Evolutionary conservation across 345 rosid genomes (phyloP).

Genomic region (Litchi chinensis): DNA sequence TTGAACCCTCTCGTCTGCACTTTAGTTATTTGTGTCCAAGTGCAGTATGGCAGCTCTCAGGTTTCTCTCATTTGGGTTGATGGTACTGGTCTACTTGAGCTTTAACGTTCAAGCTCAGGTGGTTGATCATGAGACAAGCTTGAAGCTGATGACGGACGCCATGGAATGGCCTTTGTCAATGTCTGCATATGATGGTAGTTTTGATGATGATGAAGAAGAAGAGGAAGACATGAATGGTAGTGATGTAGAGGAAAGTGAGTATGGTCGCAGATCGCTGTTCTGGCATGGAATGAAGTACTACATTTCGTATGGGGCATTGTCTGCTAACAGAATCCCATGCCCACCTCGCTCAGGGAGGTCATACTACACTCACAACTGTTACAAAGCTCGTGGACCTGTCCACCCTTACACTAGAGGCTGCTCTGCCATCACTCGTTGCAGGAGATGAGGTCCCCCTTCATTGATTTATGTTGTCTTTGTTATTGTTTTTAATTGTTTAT

Average conservation of each 20-base stretch:
- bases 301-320: slow-evolving; percentile 87
- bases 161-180: slow-evolving; percentile 63
- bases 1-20: background rate
- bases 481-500: slow-evolving; percentile 3
- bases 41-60: slow-evolving; percentile 9
- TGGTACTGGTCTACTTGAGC: slow-evolving; percentile 7
- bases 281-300: slow-evolving; percentile 65
- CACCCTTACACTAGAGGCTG: slow-evolving; percentile 85
- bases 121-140: slow-evolving; percentile 31
- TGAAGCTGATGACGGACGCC: slow-evolving; percentile 39
- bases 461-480: background rate
- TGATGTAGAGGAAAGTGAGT: slow-evolving; percentile 27
- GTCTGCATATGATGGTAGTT: slow-evolving; percentile 27
- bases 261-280: slow-evolving; percentile 65
- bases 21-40: background rate
- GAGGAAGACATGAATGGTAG: slow-evolving; percentile 9
- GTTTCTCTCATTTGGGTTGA: slow-evolving; percentile 20
- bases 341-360: slow-evolving; percentile 97
- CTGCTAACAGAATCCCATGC: slow-evolving; percentile 85
- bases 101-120: slow-evolving; percentile 26
- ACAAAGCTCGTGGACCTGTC: slow-evolving; percentile 57
- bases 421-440: slow-evolving; percentile 73
- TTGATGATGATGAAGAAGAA: slow-evolving; percentile 21
- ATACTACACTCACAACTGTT: slow-evolving; percentile 85
- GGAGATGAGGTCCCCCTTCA: slow-evolving; percentile 43